Base-by-base conservation (phyloP, 2,329 filamentous ascomycete species). In the Penicillium sp. region DNA sequence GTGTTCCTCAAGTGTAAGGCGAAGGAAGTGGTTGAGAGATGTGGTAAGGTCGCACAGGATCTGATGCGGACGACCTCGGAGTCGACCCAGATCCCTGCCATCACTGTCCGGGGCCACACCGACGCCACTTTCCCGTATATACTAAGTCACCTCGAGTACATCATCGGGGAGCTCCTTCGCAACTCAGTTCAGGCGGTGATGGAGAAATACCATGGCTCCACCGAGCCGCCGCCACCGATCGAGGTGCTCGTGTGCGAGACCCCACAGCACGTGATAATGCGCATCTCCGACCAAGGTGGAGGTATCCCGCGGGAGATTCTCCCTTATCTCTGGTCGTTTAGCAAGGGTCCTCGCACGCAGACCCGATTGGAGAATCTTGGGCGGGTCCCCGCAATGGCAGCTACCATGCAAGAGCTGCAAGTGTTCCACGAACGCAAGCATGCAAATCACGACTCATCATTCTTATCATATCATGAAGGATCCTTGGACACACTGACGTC, bases 61-160 rank as follows among this genome's bases (percentile, higher is more conserved):
- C 83, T 97, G 48, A 87, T 90, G 53, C 83, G 83, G 57, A 83
- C 87, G 53, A 88, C 88, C 47, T 92, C 95, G 64, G 89, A 89
- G 1, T 80, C 86, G 1, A 80, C 87, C 50, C 77, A 81, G 47
- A 82, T 99, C 1, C 94, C 94, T 5, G 85, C 92, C 59, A 89
- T 99, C 72, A 84, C 83, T 44, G 81, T 99, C 53, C 83, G 88
- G 58, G 94, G 95, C 21, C 92, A 99, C 69, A 80, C 94, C 2
- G 86, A 90, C 29, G 92, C 92, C 4, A 96, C 87, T 31, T 99
- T 99, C 68, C 94, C 95, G 1, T 99, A 97, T 68, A 97, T 99
- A 60, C 83, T 96, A 48, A 94, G 88, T 68, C 94, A 97, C 71
- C 83, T 99, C 48, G 93, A 99, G 75, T 99, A 99, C 75, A 97